phyloP scores from a whole-genome alignment of 108 stramenopile genomes.

The Fragilariopsis cylindrus region DNA sequence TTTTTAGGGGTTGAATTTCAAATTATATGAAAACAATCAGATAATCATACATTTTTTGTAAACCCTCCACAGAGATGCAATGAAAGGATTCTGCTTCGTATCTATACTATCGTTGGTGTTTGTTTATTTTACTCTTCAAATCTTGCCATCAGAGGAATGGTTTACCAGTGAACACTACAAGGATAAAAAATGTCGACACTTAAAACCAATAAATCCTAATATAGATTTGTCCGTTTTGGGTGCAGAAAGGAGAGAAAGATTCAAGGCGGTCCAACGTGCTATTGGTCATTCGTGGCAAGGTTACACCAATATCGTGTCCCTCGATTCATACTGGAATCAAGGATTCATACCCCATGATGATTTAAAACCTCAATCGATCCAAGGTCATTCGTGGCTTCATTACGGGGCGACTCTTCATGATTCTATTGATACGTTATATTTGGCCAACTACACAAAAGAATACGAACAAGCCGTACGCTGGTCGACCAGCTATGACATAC shows the following conservation, averaged over 20 bases:
- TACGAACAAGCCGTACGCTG: constrained; percentile 48
- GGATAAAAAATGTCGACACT: constrained; percentile 8
- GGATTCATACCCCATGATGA: constrained; percentile 49
- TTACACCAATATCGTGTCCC: constrained; percentile 9
- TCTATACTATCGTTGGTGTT: no score
- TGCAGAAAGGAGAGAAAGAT: constrained; percentile 18
- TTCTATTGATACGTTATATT: constrained; percentile 72
- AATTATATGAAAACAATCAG: no score
- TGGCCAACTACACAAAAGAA: constrained; percentile 51
- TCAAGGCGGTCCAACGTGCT: constrained; percentile 20
- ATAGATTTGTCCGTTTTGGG: constrained; percentile 6
- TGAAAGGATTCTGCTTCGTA: no score
- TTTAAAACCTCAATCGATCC: constrained; percentile 29
- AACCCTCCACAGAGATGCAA: no score
- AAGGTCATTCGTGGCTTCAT: constrained; percentile 38
- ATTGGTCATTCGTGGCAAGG: constrained; percentile 42
- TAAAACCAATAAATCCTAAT: constrained; percentile 15
- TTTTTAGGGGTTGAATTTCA: no score
- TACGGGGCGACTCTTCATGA: constrained; percentile 68
- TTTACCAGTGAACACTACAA: constrained; percentile 9
- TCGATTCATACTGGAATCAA: constrained; percentile 9
- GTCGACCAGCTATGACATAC: constrained; percentile 26
- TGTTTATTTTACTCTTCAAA: background rate
- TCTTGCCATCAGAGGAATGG: background rate
- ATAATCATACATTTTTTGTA: no score